Evolutionary conservation across 305 asterid genomes (phyloP), one percentile per base, ranked within the genome.

Genomic region (Stenogyne calaminthoides): DNA sequence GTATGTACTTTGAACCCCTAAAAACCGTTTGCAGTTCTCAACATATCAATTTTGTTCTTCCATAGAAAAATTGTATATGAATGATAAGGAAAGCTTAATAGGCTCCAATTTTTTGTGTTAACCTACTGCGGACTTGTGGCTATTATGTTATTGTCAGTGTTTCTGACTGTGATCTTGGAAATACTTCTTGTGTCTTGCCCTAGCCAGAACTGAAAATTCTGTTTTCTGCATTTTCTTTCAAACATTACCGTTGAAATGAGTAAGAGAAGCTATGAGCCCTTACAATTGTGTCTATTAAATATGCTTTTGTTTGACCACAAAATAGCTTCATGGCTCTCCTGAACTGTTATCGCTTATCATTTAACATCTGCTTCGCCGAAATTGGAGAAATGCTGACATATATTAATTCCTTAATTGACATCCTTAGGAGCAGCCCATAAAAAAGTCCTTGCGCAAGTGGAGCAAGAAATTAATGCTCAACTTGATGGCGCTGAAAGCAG

Each of bases 401-500:
- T 39, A 3, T 20, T 57, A 14, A 65, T 77, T 75, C n/a, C 10
- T 70, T 15, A 55, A 32, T 62, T 76, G 37, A 59, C 68, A 32
- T 72, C 76, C 64, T 66, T 71, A 91, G 98, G 89, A 82, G 86
- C 85, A 72, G 80, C 82, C 60, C 88, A 85, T 69, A 82, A 72
- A 77, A 87, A 86, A 77, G 59, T 84, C 72, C 77, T 93, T 27
- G 65, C 76, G 73, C 93, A 84, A 77, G 83, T 83, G 73, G 90
- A 91, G 84, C 87, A 88, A 78, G 88, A 76, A 73, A 86, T 89
- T 72, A 86, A 81, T 79, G 83, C 69, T 69, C 86, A 88, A 74
- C 82, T 93, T 60, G 82, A 74, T 56, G 89, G 81, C 57, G 91
- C 97, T 42, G 88, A 89, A 80, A 91, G 85, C 84, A 89, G 86